Conservation (phyloP, 306 rosid genomes). For the Alnus glutinosa region DNA sequence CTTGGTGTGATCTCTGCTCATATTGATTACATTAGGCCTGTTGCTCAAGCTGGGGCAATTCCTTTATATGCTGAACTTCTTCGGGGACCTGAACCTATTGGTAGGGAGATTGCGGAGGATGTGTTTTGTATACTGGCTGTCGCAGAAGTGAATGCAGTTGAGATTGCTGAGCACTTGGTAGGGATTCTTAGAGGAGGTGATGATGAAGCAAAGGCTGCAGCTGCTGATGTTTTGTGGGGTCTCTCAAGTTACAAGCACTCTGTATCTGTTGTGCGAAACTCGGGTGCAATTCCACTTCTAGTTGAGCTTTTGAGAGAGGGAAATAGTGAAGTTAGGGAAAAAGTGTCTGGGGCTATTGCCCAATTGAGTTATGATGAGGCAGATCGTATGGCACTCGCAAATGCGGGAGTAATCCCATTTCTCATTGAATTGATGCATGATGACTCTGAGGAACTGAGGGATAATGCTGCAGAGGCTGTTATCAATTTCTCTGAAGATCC, state of each 20-base stretch:
- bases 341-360: slow-evolving; percentile 41
- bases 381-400: slow-evolving; percentile 45
- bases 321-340: slow-evolving; percentile 33
- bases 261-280: slow-evolving; percentile 22
- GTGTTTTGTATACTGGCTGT: slow-evolving; percentile 47
- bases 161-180: slow-evolving; percentile 37
- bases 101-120: slow-evolving; percentile 52
- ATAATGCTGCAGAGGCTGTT: neutral
- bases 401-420: slow-evolving; percentile 45
- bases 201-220: slow-evolving; percentile 45
- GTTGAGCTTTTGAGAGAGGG: slow-evolving; percentile 42
- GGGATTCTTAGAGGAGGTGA: slow-evolving; percentile 47
- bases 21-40: slow-evolving; percentile 40
- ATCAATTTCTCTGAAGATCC: neutral
- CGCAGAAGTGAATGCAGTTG: slow-evolving; percentile 39
- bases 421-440: slow-evolving; percentile 42
- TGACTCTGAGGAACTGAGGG: slow-evolving; percentile 26
- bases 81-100: slow-evolving; percentile 41
- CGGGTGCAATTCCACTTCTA: slow-evolving; percentile 46
- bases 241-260: slow-evolving; percentile 37
- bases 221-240: slow-evolving; percentile 53
- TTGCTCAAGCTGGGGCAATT: slow-evolving; percentile 48
- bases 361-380: slow-evolving; percentile 40
- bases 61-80: slow-evolving; percentile 56
- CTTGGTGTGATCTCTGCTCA: slow-evolving; percentile 49